These are phyloP conservation scores for Mycocalia duriaeana DNA, from an alignment of 1,284 basidiomycete genomes.

Conservation along the genomic window DNA sequence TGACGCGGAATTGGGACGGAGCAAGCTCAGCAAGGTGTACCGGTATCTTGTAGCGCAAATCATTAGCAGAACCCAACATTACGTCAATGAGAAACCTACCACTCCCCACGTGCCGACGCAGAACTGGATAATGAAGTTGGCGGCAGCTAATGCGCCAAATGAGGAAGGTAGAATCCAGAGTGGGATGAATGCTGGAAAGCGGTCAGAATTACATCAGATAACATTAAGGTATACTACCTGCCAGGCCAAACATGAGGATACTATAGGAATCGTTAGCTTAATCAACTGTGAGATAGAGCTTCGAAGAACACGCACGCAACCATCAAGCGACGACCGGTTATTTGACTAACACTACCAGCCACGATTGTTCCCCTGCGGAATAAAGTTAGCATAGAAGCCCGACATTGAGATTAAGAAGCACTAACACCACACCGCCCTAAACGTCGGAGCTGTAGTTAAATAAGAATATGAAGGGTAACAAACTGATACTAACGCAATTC, in stretches of 20 bases:
- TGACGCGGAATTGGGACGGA: slow-evolving; percentile 88
- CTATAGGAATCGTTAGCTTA: no score
- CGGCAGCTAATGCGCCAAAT: slow-evolving; percentile 66
- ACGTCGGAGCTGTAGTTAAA: slow-evolving; percentile 40
- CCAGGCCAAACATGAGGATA: no score
- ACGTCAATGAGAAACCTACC: slow-evolving; percentile 33
- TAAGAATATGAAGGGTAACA: slow-evolving; percentile 1
- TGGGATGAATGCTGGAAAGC: slow-evolving; percentile 59
- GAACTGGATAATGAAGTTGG: slow-evolving; percentile 83
- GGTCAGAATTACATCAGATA: slow-evolving; percentile 8
- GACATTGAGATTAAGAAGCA: no score
- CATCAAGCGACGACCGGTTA: slow-evolving; percentile 83
- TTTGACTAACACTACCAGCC: slow-evolving; percentile 79
- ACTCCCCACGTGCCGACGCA: slow-evolving; percentile 83
- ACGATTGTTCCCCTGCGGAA: slow-evolving; percentile 75
- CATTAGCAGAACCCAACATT: background rate
- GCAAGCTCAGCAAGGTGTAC: slow-evolving; percentile 89
- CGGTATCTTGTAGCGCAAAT: slow-evolving; percentile 49
- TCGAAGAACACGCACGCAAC: slow-evolving; percentile 59
- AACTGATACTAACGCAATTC: slow-evolving; percentile 57
- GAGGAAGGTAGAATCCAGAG: slow-evolving; percentile 79
- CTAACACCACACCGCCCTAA: no score
- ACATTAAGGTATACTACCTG: no score
- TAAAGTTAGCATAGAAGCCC: no score
- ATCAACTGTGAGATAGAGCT: no score